Evolutionary conservation across 2,329 filamentous ascomycete genomes (phyloP).

Genomic region (Aureobasidium sp.): DNA sequence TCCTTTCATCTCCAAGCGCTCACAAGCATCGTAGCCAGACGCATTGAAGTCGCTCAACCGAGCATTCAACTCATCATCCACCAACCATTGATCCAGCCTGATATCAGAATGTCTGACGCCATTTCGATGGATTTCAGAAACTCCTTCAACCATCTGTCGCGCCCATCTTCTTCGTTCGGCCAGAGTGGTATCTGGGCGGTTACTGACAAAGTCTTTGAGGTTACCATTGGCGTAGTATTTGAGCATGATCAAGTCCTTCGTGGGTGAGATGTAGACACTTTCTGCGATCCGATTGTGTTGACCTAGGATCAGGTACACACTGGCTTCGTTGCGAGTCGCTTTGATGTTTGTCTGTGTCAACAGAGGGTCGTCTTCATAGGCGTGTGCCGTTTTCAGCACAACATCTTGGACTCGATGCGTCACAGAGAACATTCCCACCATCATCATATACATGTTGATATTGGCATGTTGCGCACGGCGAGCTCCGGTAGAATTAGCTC

Average conservation of each 20-base stretch:
- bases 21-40: neutral
- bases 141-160: conserved; percentile 16
- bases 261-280: conserved; percentile 12
- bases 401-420: neutral
- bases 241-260: neutral
- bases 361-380: neutral
- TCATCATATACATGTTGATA: neutral
- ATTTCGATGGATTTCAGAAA: conserved; percentile 14
- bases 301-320: conserved; percentile 16
- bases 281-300: conserved; percentile 16
- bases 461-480: too few species aligned
- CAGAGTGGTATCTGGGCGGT: neutral
- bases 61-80: conserved; percentile 8
- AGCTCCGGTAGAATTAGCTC: too few species aligned
- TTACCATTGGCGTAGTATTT: neutral
- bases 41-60: conserved; percentile 16
- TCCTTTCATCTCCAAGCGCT: neutral
- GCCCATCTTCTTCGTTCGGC: conserved; percentile 11
- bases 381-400: neutral
- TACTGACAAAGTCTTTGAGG: neutral
- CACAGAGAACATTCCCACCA: neutral
- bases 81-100: conserved; percentile 17
- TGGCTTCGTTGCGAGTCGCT: conserved; percentile 14
- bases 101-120: conserved; percentile 16
- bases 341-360: conserved; percentile 7